Conservation (phyloP, 306 rosid species). For the Quercus mongolica region DNA sequence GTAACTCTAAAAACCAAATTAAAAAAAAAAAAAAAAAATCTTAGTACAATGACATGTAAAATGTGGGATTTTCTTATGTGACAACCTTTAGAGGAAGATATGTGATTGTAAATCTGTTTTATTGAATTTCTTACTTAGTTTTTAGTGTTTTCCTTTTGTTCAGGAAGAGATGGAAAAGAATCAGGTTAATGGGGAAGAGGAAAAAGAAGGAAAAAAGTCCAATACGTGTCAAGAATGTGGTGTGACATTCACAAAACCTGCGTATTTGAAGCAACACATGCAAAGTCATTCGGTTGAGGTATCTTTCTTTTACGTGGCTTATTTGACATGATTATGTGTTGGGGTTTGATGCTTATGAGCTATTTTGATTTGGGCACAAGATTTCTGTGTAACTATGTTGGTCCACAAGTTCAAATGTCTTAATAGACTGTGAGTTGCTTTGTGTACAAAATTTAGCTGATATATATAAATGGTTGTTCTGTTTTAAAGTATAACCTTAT, state of each 20-base stretch:
- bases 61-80: too few species aligned
- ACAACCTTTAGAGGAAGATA: too few species aligned
- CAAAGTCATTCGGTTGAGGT: constrained; percentile 84
- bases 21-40: too few species aligned
- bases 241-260: constrained; percentile 65
- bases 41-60: too few species aligned
- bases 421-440: neutral
- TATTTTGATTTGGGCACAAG: neutral
- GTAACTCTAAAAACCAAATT: too few species aligned
- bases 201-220: constrained; percentile 17
- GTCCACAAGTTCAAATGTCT: neutral
- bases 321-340: neutral
- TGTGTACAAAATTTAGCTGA: neutral
- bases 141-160: neutral
- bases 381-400: neutral
- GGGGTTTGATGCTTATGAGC: neutral
- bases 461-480: neutral
- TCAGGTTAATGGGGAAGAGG: constrained; percentile 19
- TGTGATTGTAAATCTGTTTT: neutral
- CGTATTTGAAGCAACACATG: constrained; percentile 77
- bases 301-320: constrained; percentile 4
- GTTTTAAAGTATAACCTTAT: neutral
- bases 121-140: neutral
- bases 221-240: constrained; percentile 71
- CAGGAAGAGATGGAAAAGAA: constrained; percentile 54